These are phyloP conservation scores for Alternaria atra DNA, from an alignment of 2,329 filamentous ascomycete species.

Conservation along the genomic window DNA sequence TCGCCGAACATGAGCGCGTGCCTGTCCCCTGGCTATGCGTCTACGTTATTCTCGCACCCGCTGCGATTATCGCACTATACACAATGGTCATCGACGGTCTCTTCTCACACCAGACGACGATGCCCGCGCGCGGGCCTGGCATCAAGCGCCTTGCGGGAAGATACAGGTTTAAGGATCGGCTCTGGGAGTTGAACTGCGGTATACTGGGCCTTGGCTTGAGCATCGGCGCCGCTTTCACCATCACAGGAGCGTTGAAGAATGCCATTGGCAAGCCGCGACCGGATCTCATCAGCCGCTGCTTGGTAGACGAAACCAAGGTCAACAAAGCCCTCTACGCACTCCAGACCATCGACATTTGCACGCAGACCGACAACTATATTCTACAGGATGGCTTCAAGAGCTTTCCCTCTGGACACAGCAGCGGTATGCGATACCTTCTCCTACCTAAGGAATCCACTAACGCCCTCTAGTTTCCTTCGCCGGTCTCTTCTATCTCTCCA, in stretches of 20 bases:
- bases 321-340: constrained; percentile 21
- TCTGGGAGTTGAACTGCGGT: constrained; percentile 71
- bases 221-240: constrained; percentile 64
- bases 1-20: constrained; percentile 64
- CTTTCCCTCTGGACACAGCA: constrained; percentile 67
- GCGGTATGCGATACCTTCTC: constrained; percentile 52
- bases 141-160: constrained; percentile 52
- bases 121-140: constrained; percentile 35
- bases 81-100: constrained; percentile 67
- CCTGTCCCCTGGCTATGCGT: constrained; percentile 60
- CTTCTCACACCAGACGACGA: constrained; percentile 60
- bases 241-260: constrained; percentile 66
- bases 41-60: constrained; percentile 60
- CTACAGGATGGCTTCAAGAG: constrained; percentile 68
- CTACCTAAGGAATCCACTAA: constrained; percentile 22
- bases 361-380: constrained; percentile 58
- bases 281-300: constrained; percentile 63
- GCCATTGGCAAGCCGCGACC: constrained; percentile 67
- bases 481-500: constrained; percentile 66
- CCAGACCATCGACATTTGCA: constrained; percentile 57
- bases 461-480: constrained; percentile 61
- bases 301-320: constrained; percentile 18
- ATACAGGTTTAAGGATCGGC: constrained; percentile 63
- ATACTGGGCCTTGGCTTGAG: constrained; percentile 65
- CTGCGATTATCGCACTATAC: constrained; percentile 63